Evolutionary conservation across 208 protist species (phyloP), one percentile per base, ranked within the genome.

Genomic region (Herpetomonas samuelpessoai): DNA sequence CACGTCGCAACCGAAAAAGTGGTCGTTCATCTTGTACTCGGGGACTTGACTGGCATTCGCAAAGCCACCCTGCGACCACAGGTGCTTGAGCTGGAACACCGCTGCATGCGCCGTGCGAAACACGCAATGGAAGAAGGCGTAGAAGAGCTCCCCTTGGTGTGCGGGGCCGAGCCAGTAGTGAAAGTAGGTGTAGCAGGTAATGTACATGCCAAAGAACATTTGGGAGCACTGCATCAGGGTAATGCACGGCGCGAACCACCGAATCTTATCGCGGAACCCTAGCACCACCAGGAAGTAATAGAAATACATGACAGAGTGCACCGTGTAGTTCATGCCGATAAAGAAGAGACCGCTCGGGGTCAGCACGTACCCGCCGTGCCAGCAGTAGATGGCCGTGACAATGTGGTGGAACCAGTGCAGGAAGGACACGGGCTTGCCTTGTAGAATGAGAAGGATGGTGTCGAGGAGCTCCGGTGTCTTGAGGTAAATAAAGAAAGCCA

Each of bases 241-340:
- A 38, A 88, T 79, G 39, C 75, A 30, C 29, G 76, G 74, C 1
- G 76, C 71, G 45, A 81, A 65, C 0, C 83, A 79, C 49, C 85
- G 76, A 25, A 91, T 56, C 2, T 83, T 9, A 57, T 73, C 63
- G 56, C 79, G 72, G 27, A 77, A 29, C 3, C 85, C 82, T 16
- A 74, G 48, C 1, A 76, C 75, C 48, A 68, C 69, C 21, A 96
- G 27, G 48, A 91, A 92, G 76, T 98, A 98, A 70, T 98, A 98
- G 6, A 83, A 75, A 73, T 98, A 98, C 95, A 98, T 98, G 72
- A 97, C 60, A 7, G 88, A 73, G 81, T 98, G 96, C 27, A 98
- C 94, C n/a, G 49, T 57, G 71, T 81, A 91, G 69, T 98, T 98
- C 88, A 97, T 96, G 6, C 68, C 50, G n/a, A 72, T 74, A 56